These are phyloP conservation scores for Dactylellina leptospora DNA, from an alignment of 2,329 filamentous ascomycete genomes.

Conservation along the genomic window DNA sequence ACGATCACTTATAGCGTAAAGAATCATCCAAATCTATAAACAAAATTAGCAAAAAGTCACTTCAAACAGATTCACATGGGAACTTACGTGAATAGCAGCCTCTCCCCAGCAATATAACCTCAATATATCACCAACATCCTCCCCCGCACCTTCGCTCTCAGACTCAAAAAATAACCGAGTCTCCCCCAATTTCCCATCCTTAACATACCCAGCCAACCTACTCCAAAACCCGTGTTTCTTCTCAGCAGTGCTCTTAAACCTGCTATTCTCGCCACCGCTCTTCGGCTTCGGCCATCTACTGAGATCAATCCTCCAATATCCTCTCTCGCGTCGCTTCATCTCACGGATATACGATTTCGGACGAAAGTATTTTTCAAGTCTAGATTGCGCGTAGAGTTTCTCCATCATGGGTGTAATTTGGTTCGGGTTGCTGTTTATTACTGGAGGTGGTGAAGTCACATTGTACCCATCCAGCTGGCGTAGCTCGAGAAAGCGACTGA, in stretches of 20 bases:
- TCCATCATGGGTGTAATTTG: constrained; percentile 32
- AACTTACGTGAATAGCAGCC: constrained; percentile 36
- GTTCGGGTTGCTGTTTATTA: constrained; percentile 22
- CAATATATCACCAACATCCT: constrained; percentile 37
- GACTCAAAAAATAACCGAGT: constrained; percentile 33
- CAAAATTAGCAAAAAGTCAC: background rate
- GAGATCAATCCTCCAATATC: constrained; percentile 34
- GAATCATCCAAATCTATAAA: constrained; percentile 22
- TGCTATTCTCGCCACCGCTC: background rate
- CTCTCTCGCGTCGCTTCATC: constrained; percentile 25
- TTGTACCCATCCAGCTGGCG: constrained; percentile 27
- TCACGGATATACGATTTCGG: constrained; percentile 18
- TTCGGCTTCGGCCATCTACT: constrained; percentile 24
- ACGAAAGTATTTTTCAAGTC: constrained; percentile 30
- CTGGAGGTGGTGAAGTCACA: constrained; percentile 20
- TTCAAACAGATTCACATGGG: background rate
- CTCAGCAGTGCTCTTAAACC: constrained; percentile 21
- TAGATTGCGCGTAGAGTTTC: constrained; percentile 21
- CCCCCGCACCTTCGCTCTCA: constrained; percentile 30
- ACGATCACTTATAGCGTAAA: constrained; percentile 46
- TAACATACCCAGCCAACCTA: constrained; percentile 30
- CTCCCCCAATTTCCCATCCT: constrained; percentile 29
- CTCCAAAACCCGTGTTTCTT: constrained; percentile 34
- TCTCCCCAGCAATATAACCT: constrained; percentile 39
- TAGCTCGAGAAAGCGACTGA: constrained; percentile 20